Conservation (phyloP, 768 basidiomycete genomes). For the Cystoderma amianthinum region DNA sequence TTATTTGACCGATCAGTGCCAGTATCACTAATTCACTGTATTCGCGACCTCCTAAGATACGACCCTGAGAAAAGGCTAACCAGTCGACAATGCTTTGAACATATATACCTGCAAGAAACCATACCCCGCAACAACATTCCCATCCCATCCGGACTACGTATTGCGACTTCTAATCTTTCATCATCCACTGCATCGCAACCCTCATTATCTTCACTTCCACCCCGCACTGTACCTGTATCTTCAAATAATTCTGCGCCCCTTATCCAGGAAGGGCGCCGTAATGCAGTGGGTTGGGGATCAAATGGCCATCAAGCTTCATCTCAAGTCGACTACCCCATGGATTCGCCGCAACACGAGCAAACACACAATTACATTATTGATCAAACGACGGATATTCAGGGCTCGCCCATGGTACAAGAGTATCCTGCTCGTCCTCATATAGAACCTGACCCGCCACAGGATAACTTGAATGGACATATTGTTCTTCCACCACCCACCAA, state of each 20-base stretch:
- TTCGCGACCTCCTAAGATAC: constrained; percentile 86
- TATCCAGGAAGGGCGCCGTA: constrained; percentile 41
- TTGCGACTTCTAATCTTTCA: constrained; percentile 27
- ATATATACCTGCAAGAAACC: constrained; percentile 84
- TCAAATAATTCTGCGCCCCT: constrained; percentile 26
- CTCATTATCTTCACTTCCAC: constrained; percentile 23
- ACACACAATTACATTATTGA: constrained; percentile 33
- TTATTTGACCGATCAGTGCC: constrained; percentile 80
- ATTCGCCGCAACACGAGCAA: constrained; percentile 43
- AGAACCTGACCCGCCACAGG: constrained; percentile 30
- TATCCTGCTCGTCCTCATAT: constrained; percentile 36
- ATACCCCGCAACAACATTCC: constrained; percentile 60
- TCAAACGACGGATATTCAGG: constrained; percentile 44
- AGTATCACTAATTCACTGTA: constrained; percentile 80
- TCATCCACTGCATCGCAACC: constrained; percentile 23
- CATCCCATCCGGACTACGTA: constrained; percentile 44
- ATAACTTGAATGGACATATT: constrained; percentile 27
- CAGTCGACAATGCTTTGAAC: constrained; percentile 79
- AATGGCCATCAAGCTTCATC: constrained; percentile 20
- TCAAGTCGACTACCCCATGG: constrained; percentile 54
- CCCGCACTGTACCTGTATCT: constrained; percentile 33
- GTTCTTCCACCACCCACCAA: constrained; percentile 32
- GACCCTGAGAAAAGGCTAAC: constrained; percentile 86
- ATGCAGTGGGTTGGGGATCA: constrained; percentile 18
- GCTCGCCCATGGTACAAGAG: constrained; percentile 47